phyloP scores from a whole-genome alignment of 2,329 filamentous ascomycete species.

The Microcyclospora tardicrescens region DNA sequence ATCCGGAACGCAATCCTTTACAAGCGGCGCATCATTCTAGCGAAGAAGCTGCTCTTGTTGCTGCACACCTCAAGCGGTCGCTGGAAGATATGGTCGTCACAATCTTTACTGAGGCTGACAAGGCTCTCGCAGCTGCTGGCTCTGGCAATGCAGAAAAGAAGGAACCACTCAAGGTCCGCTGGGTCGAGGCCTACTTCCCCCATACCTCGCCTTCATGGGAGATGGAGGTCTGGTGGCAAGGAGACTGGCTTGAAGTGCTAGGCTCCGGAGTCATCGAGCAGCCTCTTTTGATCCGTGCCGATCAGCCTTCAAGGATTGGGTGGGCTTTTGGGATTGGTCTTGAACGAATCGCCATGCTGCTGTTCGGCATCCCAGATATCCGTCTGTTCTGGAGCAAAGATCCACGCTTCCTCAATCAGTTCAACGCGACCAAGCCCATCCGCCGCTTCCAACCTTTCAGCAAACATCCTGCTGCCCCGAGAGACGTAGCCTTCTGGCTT shows the following conservation, averaged over 20 bases:
- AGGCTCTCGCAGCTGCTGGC: constrained; percentile 41
- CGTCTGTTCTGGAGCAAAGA: constrained; percentile 91
- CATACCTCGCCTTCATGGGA: constrained; percentile 96
- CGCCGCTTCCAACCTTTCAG: constrained; percentile 73
- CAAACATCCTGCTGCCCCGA: constrained; percentile 76
- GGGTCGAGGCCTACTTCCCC: constrained; percentile 95
- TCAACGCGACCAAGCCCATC: constrained; percentile 40
- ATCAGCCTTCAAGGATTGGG: constrained; percentile 60
- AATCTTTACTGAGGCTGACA: constrained; percentile 68
- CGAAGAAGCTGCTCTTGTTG: constrained; percentile 71
- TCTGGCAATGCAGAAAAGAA: constrained; percentile 26
- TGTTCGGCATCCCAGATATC: constrained; percentile 94
- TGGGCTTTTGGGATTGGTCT: constrained; percentile 96
- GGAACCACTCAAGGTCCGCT: constrained; percentile 73
- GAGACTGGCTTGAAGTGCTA: constrained; percentile 89
- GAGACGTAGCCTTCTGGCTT: constrained; percentile 93
- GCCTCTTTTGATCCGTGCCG: constrained; percentile 63
- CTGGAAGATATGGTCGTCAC: constrained; percentile 82
- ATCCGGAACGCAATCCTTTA: constrained; percentile 69
- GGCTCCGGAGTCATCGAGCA: constrained; percentile 89
- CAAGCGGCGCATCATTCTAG: constrained; percentile 57
- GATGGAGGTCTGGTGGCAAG: constrained; percentile 86
- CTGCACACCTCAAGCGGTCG: constrained; percentile 73
- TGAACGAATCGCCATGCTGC: constrained; percentile 91
- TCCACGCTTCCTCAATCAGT: constrained; percentile 73